A percentile compares a stretch with the other conserved stretches of the same genome.
phyloP scores from a whole-genome alignment of 2,329 filamentous ascomycete species.

The Fusarium gaditjirri region DNA sequence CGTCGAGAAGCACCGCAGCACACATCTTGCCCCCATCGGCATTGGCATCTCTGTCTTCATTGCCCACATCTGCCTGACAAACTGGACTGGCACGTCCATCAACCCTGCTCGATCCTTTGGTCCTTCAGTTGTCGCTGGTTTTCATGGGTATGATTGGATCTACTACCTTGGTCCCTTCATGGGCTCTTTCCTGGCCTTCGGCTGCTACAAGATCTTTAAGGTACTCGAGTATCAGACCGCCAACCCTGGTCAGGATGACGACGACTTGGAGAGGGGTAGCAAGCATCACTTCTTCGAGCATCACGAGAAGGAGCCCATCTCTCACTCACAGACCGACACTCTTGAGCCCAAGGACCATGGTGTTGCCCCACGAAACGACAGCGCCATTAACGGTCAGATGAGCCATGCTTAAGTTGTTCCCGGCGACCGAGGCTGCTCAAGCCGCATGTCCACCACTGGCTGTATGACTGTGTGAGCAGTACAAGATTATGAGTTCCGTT shows the following conservation, averaged over 20 bases:
- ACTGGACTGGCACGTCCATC: slow-evolving; percentile 60
- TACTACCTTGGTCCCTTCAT: slow-evolving; percentile 65
- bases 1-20: slow-evolving; percentile 78
- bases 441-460: slow-evolving; percentile 1
- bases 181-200: slow-evolving; percentile 60
- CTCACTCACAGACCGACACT: slow-evolving; percentile 31
- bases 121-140: slow-evolving; percentile 57
- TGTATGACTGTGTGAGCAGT: slow-evolving; percentile 13
- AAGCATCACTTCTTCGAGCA: slow-evolving; percentile 12
- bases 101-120: slow-evolving; percentile 64
- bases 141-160: slow-evolving; percentile 62
- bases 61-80: slow-evolving; percentile 57
- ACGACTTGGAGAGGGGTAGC: slow-evolving; percentile 40
- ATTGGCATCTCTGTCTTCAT: slow-evolving; percentile 79
- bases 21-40: slow-evolving; percentile 75
- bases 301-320: slow-evolving; percentile 13
- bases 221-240: slow-evolving; percentile 61
- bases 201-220: slow-evolving; percentile 62
- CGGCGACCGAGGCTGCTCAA: not conserved
- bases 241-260: slow-evolving; percentile 61
- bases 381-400: slow-evolving; percentile 37
- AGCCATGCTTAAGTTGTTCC: slow-evolving; percentile 3
- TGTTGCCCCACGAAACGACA: slow-evolving; percentile 33
- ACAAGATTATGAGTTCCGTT: slow-evolving; percentile 6
- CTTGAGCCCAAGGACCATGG: slow-evolving; percentile 25